Percentiles rank a stretch among this genome's conserved stretches.
These are phyloP conservation scores for Angomonas deanei DNA, from an alignment of 208 protist species.

Conservation along the genomic window DNA sequence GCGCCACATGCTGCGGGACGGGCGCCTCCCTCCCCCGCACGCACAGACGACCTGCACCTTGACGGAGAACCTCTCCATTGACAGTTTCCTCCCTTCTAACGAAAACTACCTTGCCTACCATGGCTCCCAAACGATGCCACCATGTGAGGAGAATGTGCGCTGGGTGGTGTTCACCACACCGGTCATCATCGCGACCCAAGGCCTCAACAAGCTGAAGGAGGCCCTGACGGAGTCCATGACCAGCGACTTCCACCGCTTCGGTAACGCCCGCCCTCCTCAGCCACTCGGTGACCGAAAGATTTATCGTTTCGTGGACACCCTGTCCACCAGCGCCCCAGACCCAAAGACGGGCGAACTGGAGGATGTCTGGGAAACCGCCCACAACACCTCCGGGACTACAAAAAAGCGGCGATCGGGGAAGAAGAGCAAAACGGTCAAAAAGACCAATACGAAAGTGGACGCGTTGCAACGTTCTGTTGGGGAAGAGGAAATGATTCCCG, in stretches of 20 bases:
- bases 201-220: constrained; percentile 40
- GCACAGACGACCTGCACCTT: constrained; percentile 60
- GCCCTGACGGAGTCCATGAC: constrained; percentile 33
- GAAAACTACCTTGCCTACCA: constrained; percentile 73
- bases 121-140: constrained; percentile 71
- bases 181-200: constrained; percentile 42
- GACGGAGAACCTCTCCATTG: constrained; percentile 36
- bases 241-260: constrained; percentile 42
- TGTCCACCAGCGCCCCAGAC: background rate
- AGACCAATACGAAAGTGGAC: constrained; percentile 6
- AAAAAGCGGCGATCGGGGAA: background rate
- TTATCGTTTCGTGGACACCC: constrained; percentile 51
- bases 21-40: constrained; percentile 39
- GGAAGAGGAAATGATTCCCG: background rate
- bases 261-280: constrained; percentile 60
- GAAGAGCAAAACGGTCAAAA: background rate
- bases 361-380: background rate
- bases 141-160: constrained; percentile 63
- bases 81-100: constrained; percentile 31
- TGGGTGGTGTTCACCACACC: constrained; percentile 82
- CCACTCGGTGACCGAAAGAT: constrained; percentile 52
- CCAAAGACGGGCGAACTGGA: background rate
- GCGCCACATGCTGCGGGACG: constrained; percentile 59
- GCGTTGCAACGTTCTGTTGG: no score
- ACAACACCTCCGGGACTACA: background rate